A percentile compares a stretch with the other conserved stretches of the same genome.
These are phyloP conservation scores for Populus euphratica DNA, from an alignment of 345 rosid genomes.

Conservation along the genomic window DNA sequence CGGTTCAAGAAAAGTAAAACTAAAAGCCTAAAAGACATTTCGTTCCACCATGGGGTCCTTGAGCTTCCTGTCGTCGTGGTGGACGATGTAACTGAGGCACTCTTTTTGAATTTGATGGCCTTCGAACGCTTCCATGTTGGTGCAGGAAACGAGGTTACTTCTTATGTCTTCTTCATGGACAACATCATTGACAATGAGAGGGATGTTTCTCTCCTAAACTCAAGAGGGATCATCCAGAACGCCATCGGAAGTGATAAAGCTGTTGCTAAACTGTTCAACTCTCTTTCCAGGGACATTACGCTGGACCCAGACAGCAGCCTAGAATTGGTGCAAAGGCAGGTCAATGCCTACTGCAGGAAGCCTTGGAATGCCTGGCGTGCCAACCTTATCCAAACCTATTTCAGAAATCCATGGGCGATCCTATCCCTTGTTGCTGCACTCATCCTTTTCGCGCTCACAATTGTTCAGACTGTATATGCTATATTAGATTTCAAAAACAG, in stretches of 20 bases:
- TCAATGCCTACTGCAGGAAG: conserved; percentile 34
- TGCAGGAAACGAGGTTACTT: conserved; percentile 41
- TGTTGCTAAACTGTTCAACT: conserved; percentile 45
- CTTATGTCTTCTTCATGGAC: conserved; percentile 48
- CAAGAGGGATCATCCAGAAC: conserved; percentile 43
- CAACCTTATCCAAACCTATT: conserved; percentile 42
- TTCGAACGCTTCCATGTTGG: conserved; percentile 42
- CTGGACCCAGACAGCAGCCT: conserved; percentile 37
- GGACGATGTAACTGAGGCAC: conserved; percentile 33
- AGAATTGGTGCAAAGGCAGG: conserved; percentile 25
- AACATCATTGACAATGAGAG: conserved; percentile 38
- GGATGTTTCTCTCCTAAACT: conserved; percentile 44
- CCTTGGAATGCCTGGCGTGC: conserved; percentile 45
- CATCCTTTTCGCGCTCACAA: conserved; percentile 47
- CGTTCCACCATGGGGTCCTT: conserved; percentile 34
- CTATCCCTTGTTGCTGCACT: conserved; percentile 37
- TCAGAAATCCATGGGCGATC: conserved; percentile 51
- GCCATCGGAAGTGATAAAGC: conserved; percentile 49
- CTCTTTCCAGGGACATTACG: conserved; percentile 34
- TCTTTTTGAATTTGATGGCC: conserved; percentile 38
- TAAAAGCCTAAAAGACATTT: conserved; percentile 34
- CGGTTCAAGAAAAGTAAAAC: conserved; percentile 29
- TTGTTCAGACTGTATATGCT: conserved; percentile 31
- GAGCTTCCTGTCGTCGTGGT: conserved; percentile 29
- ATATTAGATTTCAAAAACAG: background rate